A percentile compares a stretch with the other conserved stretches of the same genome.
Conservation (phyloP, 768 basidiomycete species). For the Tulasnella sp. region DNA sequence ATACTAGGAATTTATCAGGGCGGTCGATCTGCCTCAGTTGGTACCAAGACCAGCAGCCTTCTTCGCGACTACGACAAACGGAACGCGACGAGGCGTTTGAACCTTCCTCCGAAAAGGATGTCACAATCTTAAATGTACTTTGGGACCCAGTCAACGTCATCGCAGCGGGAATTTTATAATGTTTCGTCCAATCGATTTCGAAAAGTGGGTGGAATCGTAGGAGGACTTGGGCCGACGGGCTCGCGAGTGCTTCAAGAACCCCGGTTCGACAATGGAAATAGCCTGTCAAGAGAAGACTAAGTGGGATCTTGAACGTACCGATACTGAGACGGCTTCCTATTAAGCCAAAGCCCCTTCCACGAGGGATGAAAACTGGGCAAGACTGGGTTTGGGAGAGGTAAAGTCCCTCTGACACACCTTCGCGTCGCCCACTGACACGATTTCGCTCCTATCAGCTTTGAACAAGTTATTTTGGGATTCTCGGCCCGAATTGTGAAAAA, state of each 20-base stretch:
- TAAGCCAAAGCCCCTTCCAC: no score
- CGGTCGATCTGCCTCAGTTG: no score
- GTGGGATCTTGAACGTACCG: neutral
- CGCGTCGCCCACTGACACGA: no score
- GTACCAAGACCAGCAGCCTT: no score
- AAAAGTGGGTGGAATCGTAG: conserved; percentile 21
- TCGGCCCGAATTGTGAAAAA: neutral
- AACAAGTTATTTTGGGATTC: conserved; percentile 18
- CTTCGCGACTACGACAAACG: no score
- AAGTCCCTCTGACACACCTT: neutral
- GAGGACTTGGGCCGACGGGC: conserved; percentile 7
- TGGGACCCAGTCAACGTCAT: conserved; percentile 51
- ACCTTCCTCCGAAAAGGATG: neutral
- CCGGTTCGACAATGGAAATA: conserved; percentile 7
- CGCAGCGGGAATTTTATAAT: conserved; percentile 63
- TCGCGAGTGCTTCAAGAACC: conserved; percentile 16
- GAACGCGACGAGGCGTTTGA: no score
- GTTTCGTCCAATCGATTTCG: conserved; percentile 28
- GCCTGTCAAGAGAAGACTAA: neutral
- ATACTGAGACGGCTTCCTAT: conserved; percentile 18
- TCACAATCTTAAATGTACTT: conserved; percentile 33
- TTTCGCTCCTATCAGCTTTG: neutral
- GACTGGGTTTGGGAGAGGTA: neutral
- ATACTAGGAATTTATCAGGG: no score
- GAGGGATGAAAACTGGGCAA: neutral